Conservation (phyloP, 805 yeast species). For the Candida taoyuanica region DNA sequence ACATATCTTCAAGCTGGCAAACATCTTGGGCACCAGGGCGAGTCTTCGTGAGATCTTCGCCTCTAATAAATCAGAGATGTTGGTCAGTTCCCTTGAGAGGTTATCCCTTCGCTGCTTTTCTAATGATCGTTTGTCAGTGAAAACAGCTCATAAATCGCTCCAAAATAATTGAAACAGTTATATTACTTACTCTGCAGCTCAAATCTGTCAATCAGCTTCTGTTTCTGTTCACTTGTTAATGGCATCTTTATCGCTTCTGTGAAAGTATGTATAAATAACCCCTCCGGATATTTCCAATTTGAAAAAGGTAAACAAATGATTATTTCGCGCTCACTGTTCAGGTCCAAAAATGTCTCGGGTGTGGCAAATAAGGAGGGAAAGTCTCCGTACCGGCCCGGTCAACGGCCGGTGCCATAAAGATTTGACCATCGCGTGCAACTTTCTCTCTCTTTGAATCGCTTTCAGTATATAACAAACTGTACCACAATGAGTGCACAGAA, state of each 20-base stretch:
- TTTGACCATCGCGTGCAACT: no score
- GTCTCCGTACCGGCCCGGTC: no score
- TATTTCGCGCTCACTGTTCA: no score
- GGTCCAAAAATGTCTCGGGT: no score
- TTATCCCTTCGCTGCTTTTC: conserved; percentile 19
- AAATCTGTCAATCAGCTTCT: conserved; percentile 19
- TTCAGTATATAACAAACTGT: background rate
- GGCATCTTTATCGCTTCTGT: no score
- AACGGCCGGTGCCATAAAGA: no score
- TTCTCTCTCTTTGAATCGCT: no score
- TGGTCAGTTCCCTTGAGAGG: conserved; percentile 14
- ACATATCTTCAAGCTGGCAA: conserved; percentile 17
- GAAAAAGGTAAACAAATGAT: no score
- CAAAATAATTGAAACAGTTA: background rate
- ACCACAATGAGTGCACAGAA: conserved; percentile 3
- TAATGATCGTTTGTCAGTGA: conserved; percentile 3
- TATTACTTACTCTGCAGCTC: conserved; percentile 22
- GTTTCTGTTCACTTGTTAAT: conserved; percentile 15
- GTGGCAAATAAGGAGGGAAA: no score
- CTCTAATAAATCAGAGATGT: conserved; percentile 18
- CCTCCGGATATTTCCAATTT: no score
- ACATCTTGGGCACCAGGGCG: conserved; percentile 25
- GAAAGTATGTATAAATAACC: no score
- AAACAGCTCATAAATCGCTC: background rate
- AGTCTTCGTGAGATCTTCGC: conserved; percentile 20